Evolutionary conservation across 1,284 basidiomycete genomes (phyloP), one percentile per base, ranked within the genome.

Genomic region (Marasmius sp.): DNA sequence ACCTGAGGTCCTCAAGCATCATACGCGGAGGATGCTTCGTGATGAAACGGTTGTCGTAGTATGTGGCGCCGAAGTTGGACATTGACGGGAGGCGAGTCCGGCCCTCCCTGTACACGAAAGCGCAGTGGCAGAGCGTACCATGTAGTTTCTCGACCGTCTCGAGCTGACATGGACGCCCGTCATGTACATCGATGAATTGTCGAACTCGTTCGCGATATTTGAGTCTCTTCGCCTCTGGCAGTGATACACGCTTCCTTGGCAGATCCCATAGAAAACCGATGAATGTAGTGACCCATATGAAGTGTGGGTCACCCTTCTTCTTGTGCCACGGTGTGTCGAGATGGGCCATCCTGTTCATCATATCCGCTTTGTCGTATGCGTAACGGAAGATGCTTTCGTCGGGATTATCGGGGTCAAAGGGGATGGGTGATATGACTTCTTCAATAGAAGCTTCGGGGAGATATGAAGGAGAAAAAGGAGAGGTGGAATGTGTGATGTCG

Each of bases 221-320:
- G 0, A 61, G 8, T 0, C 66, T 61, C 45, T 69, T 70, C 1
- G 39, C 10, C 5, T 65, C 60, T 1, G 65, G 65, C 0, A 70
- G 51, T 8, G 64, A 66, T 6, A 68, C 67, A 0, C 59, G 58
- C 0, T 62, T 55, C 0, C 2, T 18, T 6, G 12, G 6, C 1
- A 69, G 43, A 34, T 70, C 64, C 69, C 69, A 70, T 6, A 56
- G 43, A 45, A 69, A 66, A 3, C 69, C 66, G 8, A 69, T 65
- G 36, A 64, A 68, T 1, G 37, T 41, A 16, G 65, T 62, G 6
- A 43, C 16, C 20, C n/a, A 33, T 1, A 16, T 20, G 41, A 66
- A 69, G 3, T 54, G n/a, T 10, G 16, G 2, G 4, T 67, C 66
- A 6, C 61, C 59, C 43, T 69, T 66, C 14, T 6, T n/a, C 1